Conservation (phyloP, 2,329 filamentous ascomycete species). For the Coniochaeta prunicola region DNA sequence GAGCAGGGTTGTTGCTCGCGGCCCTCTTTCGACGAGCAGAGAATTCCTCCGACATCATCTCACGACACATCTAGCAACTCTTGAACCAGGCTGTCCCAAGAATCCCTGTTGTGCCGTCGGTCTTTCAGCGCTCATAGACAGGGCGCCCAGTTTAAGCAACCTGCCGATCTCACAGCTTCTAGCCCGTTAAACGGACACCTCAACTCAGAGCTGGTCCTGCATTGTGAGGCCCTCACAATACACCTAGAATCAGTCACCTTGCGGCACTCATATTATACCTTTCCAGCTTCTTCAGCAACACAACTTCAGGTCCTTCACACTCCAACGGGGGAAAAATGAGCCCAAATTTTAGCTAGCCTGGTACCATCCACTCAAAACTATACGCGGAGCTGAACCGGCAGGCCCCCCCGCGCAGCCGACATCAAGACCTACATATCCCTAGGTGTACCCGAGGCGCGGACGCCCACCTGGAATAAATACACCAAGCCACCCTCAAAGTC, state of each 20-base stretch:
- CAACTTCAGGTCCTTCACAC: background rate
- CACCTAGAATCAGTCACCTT: background rate
- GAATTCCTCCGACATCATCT: background rate
- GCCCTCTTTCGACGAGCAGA: background rate
- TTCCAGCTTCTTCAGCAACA: background rate
- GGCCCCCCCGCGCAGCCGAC: background rate
- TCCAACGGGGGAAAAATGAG: background rate
- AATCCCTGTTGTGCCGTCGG: background rate
- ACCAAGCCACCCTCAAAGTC: background rate
- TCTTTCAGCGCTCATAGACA: background rate
- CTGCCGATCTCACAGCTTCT: background rate
- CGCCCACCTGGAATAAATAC: conserved; percentile 1
- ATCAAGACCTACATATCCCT: background rate
- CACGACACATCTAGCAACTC: background rate
- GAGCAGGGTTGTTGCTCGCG: background rate
- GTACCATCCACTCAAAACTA: background rate
- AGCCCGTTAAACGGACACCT: background rate
- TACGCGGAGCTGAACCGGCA: background rate
- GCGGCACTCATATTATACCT: background rate
- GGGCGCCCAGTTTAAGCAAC: background rate
- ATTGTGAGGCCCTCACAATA: background rate
- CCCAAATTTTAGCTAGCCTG: background rate
- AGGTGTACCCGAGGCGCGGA: background rate
- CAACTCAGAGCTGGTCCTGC: background rate
- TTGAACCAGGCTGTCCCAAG: background rate